A percentile compares a stretch with the other conserved stretches of the same genome.
Conservation (phyloP, 164 flowering plant genomes). For the Berberis vulgaris region DNA sequence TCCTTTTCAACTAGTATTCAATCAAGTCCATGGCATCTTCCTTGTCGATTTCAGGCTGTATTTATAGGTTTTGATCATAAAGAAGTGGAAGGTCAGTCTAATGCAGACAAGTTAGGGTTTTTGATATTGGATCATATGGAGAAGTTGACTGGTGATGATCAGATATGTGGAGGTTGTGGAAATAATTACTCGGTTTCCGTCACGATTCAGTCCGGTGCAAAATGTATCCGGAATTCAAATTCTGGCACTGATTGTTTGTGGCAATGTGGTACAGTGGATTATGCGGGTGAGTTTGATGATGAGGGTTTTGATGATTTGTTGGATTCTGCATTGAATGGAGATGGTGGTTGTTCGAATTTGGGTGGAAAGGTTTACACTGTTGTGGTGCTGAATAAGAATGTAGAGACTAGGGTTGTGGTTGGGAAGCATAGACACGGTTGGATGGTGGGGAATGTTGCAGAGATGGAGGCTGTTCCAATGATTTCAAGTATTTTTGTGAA, state of each 20-base stretch:
- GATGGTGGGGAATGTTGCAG: slow-evolving; percentile 49
- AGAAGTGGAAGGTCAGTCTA: slow-evolving; percentile 2
- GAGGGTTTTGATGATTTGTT: slow-evolving; percentile 49
- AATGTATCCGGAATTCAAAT: slow-evolving; percentile 21
- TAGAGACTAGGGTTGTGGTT: slow-evolving; percentile 46
- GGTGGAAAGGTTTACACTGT: slow-evolving; percentile 52
- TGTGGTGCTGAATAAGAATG: slow-evolving; percentile 50
- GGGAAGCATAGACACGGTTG: slow-evolving; percentile 87
- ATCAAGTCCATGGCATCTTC: slow-evolving; percentile 39
- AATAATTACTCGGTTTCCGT: slow-evolving; percentile 47
- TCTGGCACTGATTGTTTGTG: slow-evolving; percentile 19
- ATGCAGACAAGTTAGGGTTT: slow-evolving; percentile 27
- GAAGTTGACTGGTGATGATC: slow-evolving; percentile 15
- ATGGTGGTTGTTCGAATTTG: slow-evolving; percentile 12
- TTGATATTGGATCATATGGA: slow-evolving; percentile 32
- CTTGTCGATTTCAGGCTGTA: slow-evolving; percentile 59
- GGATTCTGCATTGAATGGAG: slow-evolving; percentile 22
- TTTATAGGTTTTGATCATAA: slow-evolving; percentile 37
- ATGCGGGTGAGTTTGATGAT: slow-evolving; percentile 22
- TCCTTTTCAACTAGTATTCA: slow-evolving; percentile 36
- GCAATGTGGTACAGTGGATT: slow-evolving; percentile 47
- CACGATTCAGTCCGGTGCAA: slow-evolving; percentile 26
- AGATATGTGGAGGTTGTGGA: slow-evolving; percentile 50
- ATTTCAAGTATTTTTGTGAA: slow-evolving; percentile 59
- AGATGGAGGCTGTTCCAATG: slow-evolving; percentile 25